These are phyloP conservation scores for Talaromyces pinophilus DNA, from an alignment of 2,329 filamentous ascomycete genomes.

Conservation along the genomic window DNA sequence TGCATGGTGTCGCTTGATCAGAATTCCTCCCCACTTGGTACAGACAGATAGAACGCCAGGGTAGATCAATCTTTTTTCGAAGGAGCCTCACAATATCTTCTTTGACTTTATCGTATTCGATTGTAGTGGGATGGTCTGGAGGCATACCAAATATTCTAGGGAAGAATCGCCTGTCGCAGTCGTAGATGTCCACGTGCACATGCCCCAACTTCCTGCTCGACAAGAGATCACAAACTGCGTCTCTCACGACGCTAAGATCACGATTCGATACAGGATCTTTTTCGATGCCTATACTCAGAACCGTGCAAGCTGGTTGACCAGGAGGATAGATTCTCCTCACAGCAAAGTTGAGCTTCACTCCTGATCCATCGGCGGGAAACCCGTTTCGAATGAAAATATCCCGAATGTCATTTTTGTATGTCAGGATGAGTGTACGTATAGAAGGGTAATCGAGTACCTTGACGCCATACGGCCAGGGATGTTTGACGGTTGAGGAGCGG, in stretches of 20 bases:
- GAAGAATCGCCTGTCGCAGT: not conserved
- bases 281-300: not conserved
- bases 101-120: not conserved
- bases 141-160: not conserved
- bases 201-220: not conserved
- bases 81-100: not conserved
- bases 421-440: not conserved
- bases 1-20: not conserved
- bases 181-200: conserved; percentile 12
- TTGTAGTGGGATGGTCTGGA: not conserved
- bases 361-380: not conserved
- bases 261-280: not conserved
- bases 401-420: not conserved
- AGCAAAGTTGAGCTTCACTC: not conserved
- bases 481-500: conserved; percentile 2
- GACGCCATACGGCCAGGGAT: not conserved
- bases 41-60: not conserved
- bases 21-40: not conserved
- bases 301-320: not conserved
- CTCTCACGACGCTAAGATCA: not conserved
- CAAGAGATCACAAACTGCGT: not conserved
- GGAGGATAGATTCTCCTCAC: not conserved
- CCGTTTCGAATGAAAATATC: not conserved
- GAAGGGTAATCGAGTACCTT: not conserved
- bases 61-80: not conserved